phyloP scores from a whole-genome alignment of 371 early-diverging fungal species.

The Mortierella polycephala region DNA sequence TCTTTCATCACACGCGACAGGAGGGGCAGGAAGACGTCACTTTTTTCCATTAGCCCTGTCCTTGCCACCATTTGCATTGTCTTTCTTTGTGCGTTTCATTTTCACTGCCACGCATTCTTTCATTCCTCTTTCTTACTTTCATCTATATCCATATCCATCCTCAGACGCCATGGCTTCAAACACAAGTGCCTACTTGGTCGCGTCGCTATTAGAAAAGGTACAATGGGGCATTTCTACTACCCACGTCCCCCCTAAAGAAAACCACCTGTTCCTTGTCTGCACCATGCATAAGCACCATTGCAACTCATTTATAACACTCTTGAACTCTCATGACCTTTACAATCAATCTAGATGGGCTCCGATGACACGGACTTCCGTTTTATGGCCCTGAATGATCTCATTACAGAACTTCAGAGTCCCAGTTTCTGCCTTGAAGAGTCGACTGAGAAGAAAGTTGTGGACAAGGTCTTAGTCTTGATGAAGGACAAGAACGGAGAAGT shows the following conservation, averaged over 20 bases:
- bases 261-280: neutral
- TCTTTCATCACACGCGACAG: too few species aligned
- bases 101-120: neutral
- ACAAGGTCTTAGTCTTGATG: constrained; percentile 79
- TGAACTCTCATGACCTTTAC: neutral
- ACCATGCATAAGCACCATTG: neutral
- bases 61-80: neutral
- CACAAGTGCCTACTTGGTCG: constrained; percentile 72
- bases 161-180: constrained; percentile 46
- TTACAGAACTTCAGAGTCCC: constrained; percentile 75
- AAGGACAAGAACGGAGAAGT: constrained; percentile 92
- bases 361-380: constrained; percentile 93
- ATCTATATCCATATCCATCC: neutral
- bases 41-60: neutral
- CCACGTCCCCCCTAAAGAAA: neutral
- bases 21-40: neutral
- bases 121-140: neutral
- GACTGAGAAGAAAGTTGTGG: constrained; percentile 73
- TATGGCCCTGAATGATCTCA: constrained; percentile 93
- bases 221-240: neutral
- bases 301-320: constrained; percentile 4
- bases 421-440: constrained; percentile 69
- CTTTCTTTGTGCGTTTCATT: too few species aligned
- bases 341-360: constrained; percentile 68
- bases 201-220: constrained; percentile 74